Percentiles rank a stretch among this genome's conserved stretches.
These are phyloP conservation scores for Trifolium pratense DNA, from an alignment of 306 rosid genomes.

Conservation along the genomic window DNA sequence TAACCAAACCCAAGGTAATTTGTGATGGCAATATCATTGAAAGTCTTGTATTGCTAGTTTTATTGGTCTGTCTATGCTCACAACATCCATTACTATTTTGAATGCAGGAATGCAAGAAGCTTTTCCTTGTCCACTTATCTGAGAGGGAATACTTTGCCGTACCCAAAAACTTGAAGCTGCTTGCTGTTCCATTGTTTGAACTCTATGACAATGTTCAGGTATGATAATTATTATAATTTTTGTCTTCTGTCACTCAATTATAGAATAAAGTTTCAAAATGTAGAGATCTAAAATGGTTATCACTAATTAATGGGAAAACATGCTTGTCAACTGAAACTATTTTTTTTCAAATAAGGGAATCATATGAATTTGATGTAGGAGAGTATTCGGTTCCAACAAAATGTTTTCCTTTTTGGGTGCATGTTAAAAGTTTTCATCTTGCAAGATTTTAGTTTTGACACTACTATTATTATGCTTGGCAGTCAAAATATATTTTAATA, in stretches of 20 bases:
- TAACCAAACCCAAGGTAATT: conserved; percentile 91
- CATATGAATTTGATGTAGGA: conserved; percentile 2
- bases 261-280: not conserved
- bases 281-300: conserved; percentile 16
- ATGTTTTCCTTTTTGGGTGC: conserved; percentile 3
- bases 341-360: conserved; percentile 14
- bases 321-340: conserved; percentile 5
- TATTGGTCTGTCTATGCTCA: conserved; percentile 24
- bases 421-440: conserved; percentile 6
- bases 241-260: conserved; percentile 20
- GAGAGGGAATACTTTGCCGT: conserved; percentile 98
- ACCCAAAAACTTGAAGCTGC: conserved; percentile 93
- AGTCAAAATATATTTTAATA: conserved; percentile 18
- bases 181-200: conserved; percentile 97
- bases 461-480: not conserved
- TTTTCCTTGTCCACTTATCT: conserved; percentile 91
- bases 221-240: conserved; percentile 14
- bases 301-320: conserved; percentile 21
- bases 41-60: conserved; percentile 6
- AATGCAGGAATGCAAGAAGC: conserved; percentile 93
- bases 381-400: not conserved
- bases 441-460: not conserved
- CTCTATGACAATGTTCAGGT: conserved; percentile 99
- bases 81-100: conserved; percentile 20
- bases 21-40: conserved; percentile 2